phyloP scores from a whole-genome alignment of 768 basidiomycete species.

The Panus rudis region DNA sequence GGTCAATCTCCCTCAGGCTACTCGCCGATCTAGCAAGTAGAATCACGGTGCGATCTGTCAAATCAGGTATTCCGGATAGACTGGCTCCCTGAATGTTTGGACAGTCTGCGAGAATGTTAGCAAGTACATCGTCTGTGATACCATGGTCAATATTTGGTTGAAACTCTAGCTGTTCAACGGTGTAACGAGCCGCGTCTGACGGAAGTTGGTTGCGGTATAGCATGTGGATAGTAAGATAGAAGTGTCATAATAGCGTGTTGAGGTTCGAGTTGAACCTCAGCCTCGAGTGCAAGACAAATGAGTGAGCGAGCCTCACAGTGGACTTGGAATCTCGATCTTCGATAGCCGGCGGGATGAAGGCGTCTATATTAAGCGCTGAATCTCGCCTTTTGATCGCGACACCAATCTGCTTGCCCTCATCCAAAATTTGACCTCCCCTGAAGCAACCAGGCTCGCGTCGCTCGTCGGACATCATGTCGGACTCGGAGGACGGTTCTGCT shows the following conservation, averaged over 20 bases:
- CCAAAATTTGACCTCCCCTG: slow-evolving; percentile 1
- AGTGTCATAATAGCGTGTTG: too few species aligned
- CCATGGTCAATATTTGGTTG: slow-evolving; percentile 28
- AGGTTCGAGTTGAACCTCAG: too few species aligned
- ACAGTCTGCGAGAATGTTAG: slow-evolving; percentile 47
- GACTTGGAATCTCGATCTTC: too few species aligned
- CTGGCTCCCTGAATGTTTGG: slow-evolving; percentile 62
- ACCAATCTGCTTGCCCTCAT: not conserved
- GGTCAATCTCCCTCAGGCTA: slow-evolving; percentile 67
- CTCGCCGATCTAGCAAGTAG: slow-evolving; percentile 54
- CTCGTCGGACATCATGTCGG: not conserved
- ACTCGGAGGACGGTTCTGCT: not conserved
- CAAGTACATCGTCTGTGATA: slow-evolving; percentile 56
- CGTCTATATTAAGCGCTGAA: too few species aligned
- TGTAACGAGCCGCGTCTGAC: slow-evolving; percentile 47
- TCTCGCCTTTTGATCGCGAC: too few species aligned
- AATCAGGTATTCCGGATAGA: slow-evolving; percentile 59
- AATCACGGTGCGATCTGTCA: slow-evolving; percentile 63
- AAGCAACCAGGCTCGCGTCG: slow-evolving; percentile 30
- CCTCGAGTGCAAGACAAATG: too few species aligned
- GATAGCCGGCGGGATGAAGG: too few species aligned
- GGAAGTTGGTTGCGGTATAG: slow-evolving; percentile 56
- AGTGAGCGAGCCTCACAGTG: too few species aligned
- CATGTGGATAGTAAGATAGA: slow-evolving; percentile 25
- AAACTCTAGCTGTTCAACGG: slow-evolving; percentile 55